These are phyloP conservation scores for Eucalyptus shirleyi DNA, from an alignment of 345 rosid genomes.

Conservation along the genomic window DNA sequence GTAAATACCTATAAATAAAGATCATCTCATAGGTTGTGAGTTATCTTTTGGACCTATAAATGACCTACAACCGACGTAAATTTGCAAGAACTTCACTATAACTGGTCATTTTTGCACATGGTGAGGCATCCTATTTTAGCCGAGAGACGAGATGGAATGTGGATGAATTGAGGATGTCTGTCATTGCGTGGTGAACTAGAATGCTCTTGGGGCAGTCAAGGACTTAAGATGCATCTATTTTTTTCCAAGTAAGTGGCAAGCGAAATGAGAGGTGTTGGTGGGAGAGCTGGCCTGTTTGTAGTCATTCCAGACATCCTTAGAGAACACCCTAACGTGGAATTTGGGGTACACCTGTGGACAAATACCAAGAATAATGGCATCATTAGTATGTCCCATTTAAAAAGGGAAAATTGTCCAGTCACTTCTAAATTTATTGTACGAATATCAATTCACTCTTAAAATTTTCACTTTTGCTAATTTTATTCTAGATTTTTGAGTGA, in stretches of 20 bases:
- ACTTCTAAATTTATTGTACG: no score
- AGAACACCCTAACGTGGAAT: not conserved
- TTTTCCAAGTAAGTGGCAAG: not conserved
- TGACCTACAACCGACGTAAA: not conserved
- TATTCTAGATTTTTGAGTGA: not conserved
- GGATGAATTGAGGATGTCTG: not conserved
- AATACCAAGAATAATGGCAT: not conserved
- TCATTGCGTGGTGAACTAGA: not conserved
- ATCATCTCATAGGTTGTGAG: not conserved
- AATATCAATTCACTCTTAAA: no score
- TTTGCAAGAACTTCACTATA: not conserved
- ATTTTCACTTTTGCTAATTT: not conserved
- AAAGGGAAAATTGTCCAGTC: not conserved
- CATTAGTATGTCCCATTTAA: not conserved
- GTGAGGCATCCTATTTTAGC: no score
- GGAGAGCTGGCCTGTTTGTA: not conserved
- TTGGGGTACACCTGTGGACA: not conserved
- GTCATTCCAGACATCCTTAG: not conserved
- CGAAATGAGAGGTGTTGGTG: not conserved
- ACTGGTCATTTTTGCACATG: no score
- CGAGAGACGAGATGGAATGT: not conserved
- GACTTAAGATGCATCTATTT: not conserved
- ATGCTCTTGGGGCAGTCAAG: not conserved
- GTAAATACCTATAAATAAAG: not conserved
- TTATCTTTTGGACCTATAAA: not conserved